Evolutionary conservation across 306 rosid genomes (phyloP).

Genomic region (Pyrus pyrifolia): DNA sequence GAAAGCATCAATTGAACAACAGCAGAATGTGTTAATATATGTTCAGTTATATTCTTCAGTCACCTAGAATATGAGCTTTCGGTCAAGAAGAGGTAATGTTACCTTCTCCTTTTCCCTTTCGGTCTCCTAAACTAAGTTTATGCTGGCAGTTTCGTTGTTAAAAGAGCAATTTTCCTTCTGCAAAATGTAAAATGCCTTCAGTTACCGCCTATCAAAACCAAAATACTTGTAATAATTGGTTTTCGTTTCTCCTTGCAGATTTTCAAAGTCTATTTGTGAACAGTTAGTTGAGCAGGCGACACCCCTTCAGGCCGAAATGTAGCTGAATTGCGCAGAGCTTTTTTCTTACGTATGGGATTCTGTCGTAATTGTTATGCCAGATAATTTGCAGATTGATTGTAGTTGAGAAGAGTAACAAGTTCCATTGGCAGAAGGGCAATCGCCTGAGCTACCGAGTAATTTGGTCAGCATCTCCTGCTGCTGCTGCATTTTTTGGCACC

Average conservation of each 20-base stretch:
- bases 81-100: constrained; percentile 26
- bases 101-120: background rate
- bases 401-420: background rate
- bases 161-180: no score
- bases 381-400: background rate
- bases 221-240: background rate
- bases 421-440: background rate
- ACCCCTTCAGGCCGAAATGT: background rate
- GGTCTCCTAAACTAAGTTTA: no score
- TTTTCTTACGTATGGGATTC: background rate
- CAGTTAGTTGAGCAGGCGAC: constrained; percentile 12
- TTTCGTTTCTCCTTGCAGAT: constrained; percentile 26
- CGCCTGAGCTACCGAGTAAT: background rate
- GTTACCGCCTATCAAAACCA: no score
- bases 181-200: no score
- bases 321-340: background rate
- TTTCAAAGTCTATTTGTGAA: constrained; percentile 2
- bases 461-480: background rate
- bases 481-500: no score
- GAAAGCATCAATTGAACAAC: constrained; percentile 31
- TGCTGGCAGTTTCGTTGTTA: no score
- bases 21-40: background rate
- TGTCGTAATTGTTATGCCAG: background rate
- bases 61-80: constrained; percentile 5
- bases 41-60: constrained; percentile 9